Conservation (phyloP, 805 yeast species). For the Wickerhamiella sergipiensis region DNA sequence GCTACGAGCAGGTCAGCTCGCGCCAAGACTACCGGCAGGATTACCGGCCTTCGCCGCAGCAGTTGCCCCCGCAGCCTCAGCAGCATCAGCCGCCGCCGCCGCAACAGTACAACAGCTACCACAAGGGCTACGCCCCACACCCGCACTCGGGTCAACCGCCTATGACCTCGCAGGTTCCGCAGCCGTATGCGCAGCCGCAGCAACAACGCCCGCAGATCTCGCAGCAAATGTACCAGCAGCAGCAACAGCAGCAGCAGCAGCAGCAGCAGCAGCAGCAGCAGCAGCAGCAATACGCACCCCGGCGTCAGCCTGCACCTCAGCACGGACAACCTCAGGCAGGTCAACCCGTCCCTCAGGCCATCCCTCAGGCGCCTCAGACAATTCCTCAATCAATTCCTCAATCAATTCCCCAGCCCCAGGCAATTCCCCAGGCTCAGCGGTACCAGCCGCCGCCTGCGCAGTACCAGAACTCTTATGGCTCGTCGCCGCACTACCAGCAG, state of each 20-base stretch:
- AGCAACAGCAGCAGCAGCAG: neutral
- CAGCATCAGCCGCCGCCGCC: neutral
- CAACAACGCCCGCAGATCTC: neutral
- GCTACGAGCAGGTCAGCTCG: neutral
- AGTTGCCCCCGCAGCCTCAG: neutral
- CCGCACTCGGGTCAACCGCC: slow-evolving; percentile 4
- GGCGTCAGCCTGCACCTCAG: neutral
- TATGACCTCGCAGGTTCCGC: slow-evolving; percentile 4
- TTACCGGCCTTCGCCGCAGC: neutral
- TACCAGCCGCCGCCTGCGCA: neutral
- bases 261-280: neutral
- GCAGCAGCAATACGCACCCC: neutral
- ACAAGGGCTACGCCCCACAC: neutral
- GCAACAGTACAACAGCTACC: neutral
- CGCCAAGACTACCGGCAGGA: neutral
- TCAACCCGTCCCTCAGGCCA: too few species aligned
- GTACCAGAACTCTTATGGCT: neutral
- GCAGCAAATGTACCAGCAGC: neutral
- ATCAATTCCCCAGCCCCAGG: neutral
- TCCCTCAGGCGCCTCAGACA: neutral
- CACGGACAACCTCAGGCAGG: too few species aligned
- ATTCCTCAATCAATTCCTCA: neutral
- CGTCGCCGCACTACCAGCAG: neutral
- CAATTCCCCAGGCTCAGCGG: neutral
- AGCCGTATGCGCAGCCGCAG: slow-evolving; percentile 1